Evolutionary conservation across 768 basidiomycete genomes (phyloP), one percentile per base, ranked within the genome.

Genomic region (Fibroporia radiculosa): DNA sequence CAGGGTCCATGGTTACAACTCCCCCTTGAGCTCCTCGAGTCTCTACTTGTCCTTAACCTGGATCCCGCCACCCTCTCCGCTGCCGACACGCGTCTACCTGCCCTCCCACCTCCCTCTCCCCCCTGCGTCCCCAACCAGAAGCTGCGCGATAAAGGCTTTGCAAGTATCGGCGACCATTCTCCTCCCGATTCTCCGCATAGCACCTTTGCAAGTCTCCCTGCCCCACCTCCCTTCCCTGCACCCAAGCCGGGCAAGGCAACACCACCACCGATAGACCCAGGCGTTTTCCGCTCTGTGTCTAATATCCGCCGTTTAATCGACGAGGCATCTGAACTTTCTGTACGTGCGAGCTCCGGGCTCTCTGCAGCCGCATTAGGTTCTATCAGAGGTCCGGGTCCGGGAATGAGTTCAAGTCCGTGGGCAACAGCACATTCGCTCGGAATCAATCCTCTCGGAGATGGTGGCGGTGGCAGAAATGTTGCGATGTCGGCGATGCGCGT

Each of bases 1-100:
- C 29, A 93, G 90, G 91, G 91, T 12, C 89, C 88, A 7, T 93
- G 91, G 91, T 76, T 93, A 14, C 87, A 91, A 60, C 78, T 93
- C 19, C 89, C 90, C 2, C 66, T 88, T 40, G 91, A 93, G 63
- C 68, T 93, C 18, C 74, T 93, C 49, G 87, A 92, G 56, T 86
- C 88, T 11, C 72, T 93, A 3, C 74, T 89, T 39, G 66, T 77
- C 22, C 71, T 93, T 33, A 92, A 92, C 63, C 66, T 82, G 33
- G 84, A 90, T 64, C 84, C 87, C 7, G 67, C 75, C 1, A 77
- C 84, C 1, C 63, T 84, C 37, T 62, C 73, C 23, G 65, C 68
- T 18, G 46, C 60, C 5, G 80, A 74, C 47, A 41, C 67, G 22
- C 73, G 67, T 58, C 65, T 26, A 62, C 69, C 40, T 59, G 65